Conservation (phyloP, 2,329 filamentous ascomycete genomes). For the Hypoxylon sp. region DNA sequence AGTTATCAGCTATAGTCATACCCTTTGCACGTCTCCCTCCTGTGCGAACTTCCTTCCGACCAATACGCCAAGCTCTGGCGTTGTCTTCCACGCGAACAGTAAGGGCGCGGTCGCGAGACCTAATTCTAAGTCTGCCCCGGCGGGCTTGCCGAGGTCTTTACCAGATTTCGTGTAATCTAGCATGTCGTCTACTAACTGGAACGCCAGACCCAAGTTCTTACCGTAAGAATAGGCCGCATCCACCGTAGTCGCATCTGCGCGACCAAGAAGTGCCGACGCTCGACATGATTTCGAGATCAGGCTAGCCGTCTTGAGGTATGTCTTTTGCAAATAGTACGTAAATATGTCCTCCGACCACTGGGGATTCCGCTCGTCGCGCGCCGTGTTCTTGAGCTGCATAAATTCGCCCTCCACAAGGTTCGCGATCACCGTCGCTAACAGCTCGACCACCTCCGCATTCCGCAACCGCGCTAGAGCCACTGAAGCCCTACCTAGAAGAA, state of each 20-base stretch:
- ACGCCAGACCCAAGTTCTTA: conserved; percentile 91
- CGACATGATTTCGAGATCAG: conserved; percentile 97
- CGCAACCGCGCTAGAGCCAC: conserved; percentile 90
- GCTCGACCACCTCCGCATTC: conserved; percentile 93
- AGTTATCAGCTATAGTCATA: conserved; percentile 58
- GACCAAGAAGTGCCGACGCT: conserved; percentile 86
- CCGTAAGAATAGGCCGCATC: conserved; percentile 94
- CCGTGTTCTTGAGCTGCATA: conserved; percentile 99
- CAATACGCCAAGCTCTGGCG: conserved; percentile 83
- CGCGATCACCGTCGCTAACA: conserved; percentile 94
- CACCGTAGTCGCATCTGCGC: conserved; percentile 79
- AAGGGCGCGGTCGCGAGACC: conserved; percentile 94
- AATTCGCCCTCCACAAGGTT: conserved; percentile 99
- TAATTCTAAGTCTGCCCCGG: conserved; percentile 91
- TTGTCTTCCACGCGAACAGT: conserved; percentile 94
- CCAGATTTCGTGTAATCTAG: conserved; percentile 92
- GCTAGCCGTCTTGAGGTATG: conserved; percentile 95
- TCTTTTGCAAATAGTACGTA: conserved; percentile 96
- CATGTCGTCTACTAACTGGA: conserved; percentile 98
- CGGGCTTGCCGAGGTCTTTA: conserved; percentile 90
- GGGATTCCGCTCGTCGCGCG: conserved; percentile 84
- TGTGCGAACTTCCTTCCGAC: conserved; percentile 90
- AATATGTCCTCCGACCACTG: conserved; percentile 89
- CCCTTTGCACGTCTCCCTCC: conserved; percentile 86
- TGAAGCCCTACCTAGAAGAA: conserved; percentile 90